Base-by-base conservation (phyloP, 768 basidiomycete species). In the Pholiota microspora region DNA sequence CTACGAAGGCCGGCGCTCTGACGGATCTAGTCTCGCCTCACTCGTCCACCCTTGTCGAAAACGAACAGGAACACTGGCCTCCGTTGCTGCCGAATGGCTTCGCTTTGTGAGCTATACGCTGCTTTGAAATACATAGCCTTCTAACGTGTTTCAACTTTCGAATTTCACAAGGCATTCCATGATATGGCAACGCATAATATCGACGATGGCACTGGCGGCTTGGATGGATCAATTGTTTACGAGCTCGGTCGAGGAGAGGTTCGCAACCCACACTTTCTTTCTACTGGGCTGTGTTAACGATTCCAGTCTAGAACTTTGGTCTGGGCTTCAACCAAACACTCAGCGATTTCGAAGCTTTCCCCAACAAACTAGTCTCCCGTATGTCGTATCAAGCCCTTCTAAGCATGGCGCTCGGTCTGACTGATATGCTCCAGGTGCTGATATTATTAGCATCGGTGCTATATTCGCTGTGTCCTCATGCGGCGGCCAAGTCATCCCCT, bases 401-500 rank as follows among this genome's bases (percentile, higher is more conserved):
- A 23, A 44, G 16, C 4, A 21, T 18, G 10, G 5, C 18, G 21
- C 6, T 6, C 32, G 21, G 25, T 42, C 38, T 42, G 7, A 32
- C n/a, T n/a, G 7, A 23, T 15, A 42, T 15, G 42, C 34, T 24
- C 38, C 51, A 80, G 78, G 76, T 49, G 70, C 78, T 24, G 80
- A 81, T 16, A 71, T 78, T 53, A 83, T 90, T 57, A 65, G 75
- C 16, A 68, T 75, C 16, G 86, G 85, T 6, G 74, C 81, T 9
- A 62, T 49, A 77, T 84, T 7, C 65, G 71, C 15, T 61, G 77
- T 42, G 69, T 74, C 23, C 81, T 90, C 62, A 61, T 82, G 81
- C 57, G 74, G 73, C n/a, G 80, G 81, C 13, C 79, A 79, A 42
- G 79, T 90, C 62, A 66, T 89, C 59, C 78, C 92, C 50, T 71